phyloP scores from a whole-genome alignment of 129 eudicot genomes.

The Deinandra increscens region DNA sequence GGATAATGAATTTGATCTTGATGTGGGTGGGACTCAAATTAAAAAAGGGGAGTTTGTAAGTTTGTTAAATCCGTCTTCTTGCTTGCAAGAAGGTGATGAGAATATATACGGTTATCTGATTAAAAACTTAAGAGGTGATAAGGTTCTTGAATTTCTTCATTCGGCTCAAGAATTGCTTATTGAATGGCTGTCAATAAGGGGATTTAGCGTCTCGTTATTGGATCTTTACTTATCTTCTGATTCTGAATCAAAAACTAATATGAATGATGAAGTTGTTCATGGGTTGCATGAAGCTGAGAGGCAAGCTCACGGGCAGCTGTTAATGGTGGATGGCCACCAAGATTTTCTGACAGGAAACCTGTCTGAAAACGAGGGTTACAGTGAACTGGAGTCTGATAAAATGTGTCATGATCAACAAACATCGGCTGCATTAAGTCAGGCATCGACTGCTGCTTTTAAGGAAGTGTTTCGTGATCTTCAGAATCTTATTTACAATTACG shows the following conservation, averaged over 20 bases:
- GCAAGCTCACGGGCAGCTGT: slow-evolving; percentile 44
- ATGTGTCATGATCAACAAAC: slow-evolving; percentile 50
- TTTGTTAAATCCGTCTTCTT: slow-evolving; percentile 50
- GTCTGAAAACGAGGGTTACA: slow-evolving; percentile 26
- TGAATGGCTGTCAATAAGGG: slow-evolving; percentile 84
- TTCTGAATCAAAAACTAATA: slow-evolving; percentile 36
- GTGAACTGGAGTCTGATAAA: slow-evolving; percentile 23
- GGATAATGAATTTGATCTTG: slow-evolving; percentile 50
- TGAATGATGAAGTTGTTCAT: slow-evolving; percentile 62
- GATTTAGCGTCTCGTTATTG: slow-evolving; percentile 77
- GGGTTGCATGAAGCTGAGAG: slow-evolving; percentile 77
- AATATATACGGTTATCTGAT: slow-evolving; percentile 52
- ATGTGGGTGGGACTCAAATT: slow-evolving; percentile 42
- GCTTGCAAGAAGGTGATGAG: slow-evolving; percentile 59
- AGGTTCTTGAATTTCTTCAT: slow-evolving; percentile 57
- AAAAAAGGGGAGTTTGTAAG: slow-evolving; percentile 63
- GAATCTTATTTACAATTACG: slow-evolving; percentile 54
- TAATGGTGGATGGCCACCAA: slow-evolving; percentile 51
- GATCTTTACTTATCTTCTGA: slow-evolving; percentile 79
- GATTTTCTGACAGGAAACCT: slow-evolving; percentile 46
- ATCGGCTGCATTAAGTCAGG: slow-evolving; percentile 63
- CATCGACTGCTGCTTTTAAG: slow-evolving; percentile 63
- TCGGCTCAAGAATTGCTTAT: slow-evolving; percentile 73
- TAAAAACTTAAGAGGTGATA: slow-evolving; percentile 34
- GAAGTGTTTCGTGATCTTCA: slow-evolving; percentile 69